A percentile compares a stretch with the other conserved stretches of the same genome.
Evolutionary conservation across 148 eudicot species (phyloP).

Genomic region (Fagopyrum homotropicum): DNA sequence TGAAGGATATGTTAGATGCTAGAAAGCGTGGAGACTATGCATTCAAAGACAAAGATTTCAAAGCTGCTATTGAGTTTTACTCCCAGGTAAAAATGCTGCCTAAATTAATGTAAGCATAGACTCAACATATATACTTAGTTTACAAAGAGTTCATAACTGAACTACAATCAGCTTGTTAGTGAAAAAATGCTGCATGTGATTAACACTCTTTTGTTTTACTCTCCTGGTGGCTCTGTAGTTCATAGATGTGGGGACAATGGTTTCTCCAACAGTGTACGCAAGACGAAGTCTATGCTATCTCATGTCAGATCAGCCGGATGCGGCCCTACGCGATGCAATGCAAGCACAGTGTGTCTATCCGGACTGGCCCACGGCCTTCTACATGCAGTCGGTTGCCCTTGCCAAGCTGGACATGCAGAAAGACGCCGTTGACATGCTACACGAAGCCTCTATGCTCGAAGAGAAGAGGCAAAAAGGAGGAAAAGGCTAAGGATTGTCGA

Average conservation of each 20-base stretch:
- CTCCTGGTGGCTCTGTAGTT: constrained; percentile 9
- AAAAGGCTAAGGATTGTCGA: constrained; percentile 8
- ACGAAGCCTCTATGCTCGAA: constrained; percentile 16
- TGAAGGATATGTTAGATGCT: constrained; percentile 18
- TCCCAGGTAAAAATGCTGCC: constrained; percentile 16
- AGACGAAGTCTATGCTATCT: constrained; percentile 18
- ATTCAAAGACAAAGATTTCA: constrained; percentile 16
- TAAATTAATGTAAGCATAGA: neutral
- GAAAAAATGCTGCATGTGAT: neutral
- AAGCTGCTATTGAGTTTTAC: constrained; percentile 17
- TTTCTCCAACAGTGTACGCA: constrained; percentile 20
- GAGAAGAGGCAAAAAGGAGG: constrained; percentile 18
- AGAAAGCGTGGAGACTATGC: constrained; percentile 19
- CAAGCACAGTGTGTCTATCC: constrained; percentile 21
- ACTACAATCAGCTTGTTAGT: neutral
- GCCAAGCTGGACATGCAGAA: constrained; percentile 21
- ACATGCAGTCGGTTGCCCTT: constrained; percentile 20
- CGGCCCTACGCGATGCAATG: constrained; percentile 22
- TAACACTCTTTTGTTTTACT: neutral
- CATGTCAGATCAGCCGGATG: constrained; percentile 17
- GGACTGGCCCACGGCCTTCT: constrained; percentile 19
- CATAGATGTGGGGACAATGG: constrained; percentile 20
- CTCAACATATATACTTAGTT: no score
- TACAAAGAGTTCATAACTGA: neutral
- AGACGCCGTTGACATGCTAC: constrained; percentile 18